Evolutionary conservation across 768 basidiomycete genomes (phyloP).

Genomic region (Leccinum disarticulatum): DNA sequence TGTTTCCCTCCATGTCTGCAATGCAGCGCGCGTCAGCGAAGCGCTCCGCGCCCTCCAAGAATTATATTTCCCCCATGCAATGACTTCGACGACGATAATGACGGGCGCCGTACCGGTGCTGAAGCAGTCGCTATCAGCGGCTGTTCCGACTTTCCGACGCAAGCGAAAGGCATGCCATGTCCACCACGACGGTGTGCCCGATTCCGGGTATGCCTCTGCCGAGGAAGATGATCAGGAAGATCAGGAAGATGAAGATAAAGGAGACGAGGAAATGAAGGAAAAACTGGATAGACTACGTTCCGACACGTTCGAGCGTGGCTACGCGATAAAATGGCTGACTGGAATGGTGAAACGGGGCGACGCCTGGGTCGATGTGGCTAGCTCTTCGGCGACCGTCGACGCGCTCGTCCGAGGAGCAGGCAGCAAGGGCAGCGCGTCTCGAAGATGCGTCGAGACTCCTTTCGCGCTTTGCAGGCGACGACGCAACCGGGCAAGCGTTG

Average conservation of each 20-base stretch:
- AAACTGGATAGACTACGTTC: conserved; percentile 49
- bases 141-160: conserved; percentile 27
- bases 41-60: conserved; percentile 45
- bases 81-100: conserved; percentile 5
- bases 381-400: conserved; percentile 10
- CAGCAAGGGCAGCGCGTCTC: conserved; percentile 42
- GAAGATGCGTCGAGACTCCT: conserved; percentile 64
- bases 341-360: conserved; percentile 64
- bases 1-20: conserved; percentile 36
- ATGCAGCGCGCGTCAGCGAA: conserved; percentile 37
- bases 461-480: conserved; percentile 45
- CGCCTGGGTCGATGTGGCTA: conserved; percentile 39
- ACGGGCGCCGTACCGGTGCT: conserved; percentile 16
- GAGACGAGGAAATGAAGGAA: conserved; percentile 20
- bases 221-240: conserved; percentile 54
- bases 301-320: conserved; percentile 66
- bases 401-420: conserved; percentile 35
- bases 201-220: conserved; percentile 79
- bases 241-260: conserved; percentile 15
- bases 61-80: conserved; percentile 50
- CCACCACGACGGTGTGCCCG: conserved; percentile 50
- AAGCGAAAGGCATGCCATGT: conserved; percentile 23
- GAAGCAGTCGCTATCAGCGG: conserved; percentile 15
- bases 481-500: conserved; percentile 42
- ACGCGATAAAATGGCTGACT: conserved; percentile 73